These are phyloP conservation scores for Eragrostis curvula DNA, from an alignment of 176 grass and related monocot genomes.

Conservation along the genomic window DNA sequence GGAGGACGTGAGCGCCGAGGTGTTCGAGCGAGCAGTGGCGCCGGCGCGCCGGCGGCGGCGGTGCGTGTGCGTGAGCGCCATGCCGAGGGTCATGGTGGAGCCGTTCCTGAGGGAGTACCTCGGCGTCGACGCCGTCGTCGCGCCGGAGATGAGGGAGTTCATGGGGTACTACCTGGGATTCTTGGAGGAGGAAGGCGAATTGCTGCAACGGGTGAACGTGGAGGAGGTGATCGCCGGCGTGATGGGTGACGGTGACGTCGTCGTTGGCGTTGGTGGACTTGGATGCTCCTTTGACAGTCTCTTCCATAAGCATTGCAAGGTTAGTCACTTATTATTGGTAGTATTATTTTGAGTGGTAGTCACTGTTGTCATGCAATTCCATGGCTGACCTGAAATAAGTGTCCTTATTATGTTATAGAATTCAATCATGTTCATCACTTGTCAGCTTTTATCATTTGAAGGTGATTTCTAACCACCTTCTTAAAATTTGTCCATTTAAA, in stretches of 20 bases:
- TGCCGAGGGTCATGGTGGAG: constrained; percentile 77
- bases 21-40: constrained; percentile 45
- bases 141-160: constrained; percentile 58
- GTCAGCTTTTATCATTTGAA: neutral
- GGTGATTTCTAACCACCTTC: neutral
- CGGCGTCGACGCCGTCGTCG: constrained; percentile 57
- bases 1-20: constrained; percentile 68
- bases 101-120: constrained; percentile 66
- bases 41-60: constrained; percentile 27
- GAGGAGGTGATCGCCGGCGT: constrained; percentile 26
- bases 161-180: constrained; percentile 64
- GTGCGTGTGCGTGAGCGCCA: constrained; percentile 67
- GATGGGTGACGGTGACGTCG: neutral
- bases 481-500: neutral
- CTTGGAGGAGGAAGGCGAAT: constrained; percentile 50
- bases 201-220: constrained; percentile 2
- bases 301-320: constrained; percentile 56
- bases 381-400: neutral
- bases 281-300: constrained; percentile 23
- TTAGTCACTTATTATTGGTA: neutral
- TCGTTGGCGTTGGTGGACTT: constrained; percentile 32
- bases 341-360: too few relatives aligned
- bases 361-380: neutral
- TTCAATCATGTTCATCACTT: neutral
- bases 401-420: too few relatives aligned